These are phyloP conservation scores for Cardamine chenopodiifolia DNA, from an alignment of 345 rosid species.

Conservation along the genomic window DNA sequence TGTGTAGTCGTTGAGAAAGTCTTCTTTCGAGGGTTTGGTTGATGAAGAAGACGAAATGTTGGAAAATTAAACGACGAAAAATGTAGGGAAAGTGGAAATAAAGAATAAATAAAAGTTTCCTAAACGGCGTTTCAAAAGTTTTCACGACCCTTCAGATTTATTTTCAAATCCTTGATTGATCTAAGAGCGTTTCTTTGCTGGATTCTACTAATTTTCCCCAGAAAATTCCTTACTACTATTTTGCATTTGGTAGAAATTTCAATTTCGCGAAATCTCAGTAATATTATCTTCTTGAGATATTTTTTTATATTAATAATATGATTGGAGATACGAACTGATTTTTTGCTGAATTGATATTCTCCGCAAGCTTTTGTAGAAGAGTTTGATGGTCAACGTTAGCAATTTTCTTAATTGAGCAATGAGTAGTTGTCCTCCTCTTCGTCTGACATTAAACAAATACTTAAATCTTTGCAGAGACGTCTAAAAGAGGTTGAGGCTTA, in stretches of 20 bases:
- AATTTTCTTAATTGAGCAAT: constrained; percentile 4
- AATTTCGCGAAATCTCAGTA: background rate
- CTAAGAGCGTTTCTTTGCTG: background rate
- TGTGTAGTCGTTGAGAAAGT: background rate
- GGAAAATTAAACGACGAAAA: constrained; percentile 20
- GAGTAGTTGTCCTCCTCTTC: constrained; percentile 31
- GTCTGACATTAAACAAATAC: constrained; percentile 12
- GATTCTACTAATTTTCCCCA: constrained; percentile 24
- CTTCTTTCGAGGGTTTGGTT: constrained; percentile 8
- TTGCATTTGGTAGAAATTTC: background rate
- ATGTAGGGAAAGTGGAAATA: background rate
- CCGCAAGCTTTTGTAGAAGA: constrained; percentile 26
- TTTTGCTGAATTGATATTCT: constrained; percentile 5
- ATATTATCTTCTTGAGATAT: background rate
- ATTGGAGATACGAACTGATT: constrained; percentile 22
- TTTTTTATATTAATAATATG: no score
- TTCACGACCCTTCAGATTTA: constrained; percentile 12
- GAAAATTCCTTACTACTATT: background rate
- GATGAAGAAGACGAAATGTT: constrained; percentile 11
- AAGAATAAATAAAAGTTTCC: background rate
- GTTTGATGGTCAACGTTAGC: constrained; percentile 35
- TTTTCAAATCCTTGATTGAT: constrained; percentile 2
- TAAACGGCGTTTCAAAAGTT: constrained; percentile 24
- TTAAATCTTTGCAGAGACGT: constrained; percentile 46
- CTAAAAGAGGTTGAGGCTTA: constrained; percentile 42